Base-by-base conservation (phyloP, 768 basidiomycete genomes). In the Gymnopilus dilepis region DNA sequence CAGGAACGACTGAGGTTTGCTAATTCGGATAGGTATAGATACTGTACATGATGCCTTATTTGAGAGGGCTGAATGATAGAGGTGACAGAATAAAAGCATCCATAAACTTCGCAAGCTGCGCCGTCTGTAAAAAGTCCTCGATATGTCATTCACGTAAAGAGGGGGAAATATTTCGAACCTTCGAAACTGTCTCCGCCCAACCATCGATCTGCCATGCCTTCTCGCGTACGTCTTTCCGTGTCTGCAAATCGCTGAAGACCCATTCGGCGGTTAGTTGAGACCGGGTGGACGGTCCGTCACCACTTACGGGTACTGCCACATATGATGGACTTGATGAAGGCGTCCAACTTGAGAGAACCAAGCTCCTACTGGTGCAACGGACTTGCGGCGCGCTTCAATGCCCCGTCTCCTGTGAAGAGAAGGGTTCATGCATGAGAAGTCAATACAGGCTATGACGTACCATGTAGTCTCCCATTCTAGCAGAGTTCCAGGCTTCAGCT, bases 391-490 rank as follows among this genome's bases (percentile, higher is more conserved):
- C 11, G 97, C 97, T 71, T 99, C 97, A 50, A 99, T 92, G 9
- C 97, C 97, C 72, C 83, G 84, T 63, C 95, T 87, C 97, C 94
- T 95, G 37, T 17, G 28, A 54, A 60, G 19, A n/a, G 53, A 31
- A 24, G 58, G 17, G 53, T 52, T 43, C 63, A 34, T 50, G 31
- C 19, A 59, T 19, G 60, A 59, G 55, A 37, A 62, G 59, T n/a
- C 22, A 22, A 58, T 12, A 31, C 42, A 33, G 6, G 50, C 24
- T 12, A 21, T 41, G 21, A 69, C 83, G 51, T 34, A 95, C 95
- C 97, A 99, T 62, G 94, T 84, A 58, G 86, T 82, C 72, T 99
- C 97, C 97, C 97, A 99, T 69, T 99, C 95, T 57, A 99, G 76
- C 56, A 99, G 80, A 6, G 90, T 88, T 7, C 97, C 97, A 4